phyloP scores from a whole-genome alignment of 768 basidiomycete genomes.

The Candolleomyces aberdarensis region DNA sequence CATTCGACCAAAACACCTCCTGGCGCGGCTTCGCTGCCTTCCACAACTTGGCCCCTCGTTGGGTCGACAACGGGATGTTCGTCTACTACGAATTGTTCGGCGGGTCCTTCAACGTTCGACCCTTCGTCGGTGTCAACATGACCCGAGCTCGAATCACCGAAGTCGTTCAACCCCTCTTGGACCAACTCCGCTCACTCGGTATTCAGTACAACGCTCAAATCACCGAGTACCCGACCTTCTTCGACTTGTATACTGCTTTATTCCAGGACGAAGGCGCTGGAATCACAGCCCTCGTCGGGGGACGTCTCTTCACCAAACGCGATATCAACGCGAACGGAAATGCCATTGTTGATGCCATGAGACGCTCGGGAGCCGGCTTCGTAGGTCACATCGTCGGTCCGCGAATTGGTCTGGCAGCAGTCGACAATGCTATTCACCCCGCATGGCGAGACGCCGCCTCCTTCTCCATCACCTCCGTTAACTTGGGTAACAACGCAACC shows the following conservation, averaged over 20 bases:
- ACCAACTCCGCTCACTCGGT: neutral
- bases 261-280: conserved; percentile 15
- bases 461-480: neutral
- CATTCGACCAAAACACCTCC: conserved; percentile 3
- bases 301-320: conserved; percentile 11
- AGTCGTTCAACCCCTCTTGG: conserved; percentile 9
- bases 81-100: conserved; percentile 11
- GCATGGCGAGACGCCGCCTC: conserved; percentile 1
- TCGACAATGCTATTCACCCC: conserved; percentile 10
- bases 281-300: conserved; percentile 11
- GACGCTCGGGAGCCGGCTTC: conserved; percentile 3
- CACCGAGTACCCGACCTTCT: conserved; percentile 10
- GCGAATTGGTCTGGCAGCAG: neutral
- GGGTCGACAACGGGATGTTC: conserved; percentile 13
- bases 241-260: conserved; percentile 9
- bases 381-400: conserved; percentile 7
- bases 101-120: conserved; percentile 6
- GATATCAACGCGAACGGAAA: conserved; percentile 9
- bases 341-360: conserved; percentile 5
- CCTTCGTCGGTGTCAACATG: conserved; percentile 13
- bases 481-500: neutral
- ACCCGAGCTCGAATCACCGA: conserved; percentile 12
- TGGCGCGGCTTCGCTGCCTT: conserved; percentile 11
- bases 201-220: neutral
- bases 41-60: conserved; percentile 11